Percentiles rank a stretch among this genome's conserved stretches.
phyloP scores from a whole-genome alignment of 2,329 filamentous ascomycete species.

The Nemania sp. region DNA sequence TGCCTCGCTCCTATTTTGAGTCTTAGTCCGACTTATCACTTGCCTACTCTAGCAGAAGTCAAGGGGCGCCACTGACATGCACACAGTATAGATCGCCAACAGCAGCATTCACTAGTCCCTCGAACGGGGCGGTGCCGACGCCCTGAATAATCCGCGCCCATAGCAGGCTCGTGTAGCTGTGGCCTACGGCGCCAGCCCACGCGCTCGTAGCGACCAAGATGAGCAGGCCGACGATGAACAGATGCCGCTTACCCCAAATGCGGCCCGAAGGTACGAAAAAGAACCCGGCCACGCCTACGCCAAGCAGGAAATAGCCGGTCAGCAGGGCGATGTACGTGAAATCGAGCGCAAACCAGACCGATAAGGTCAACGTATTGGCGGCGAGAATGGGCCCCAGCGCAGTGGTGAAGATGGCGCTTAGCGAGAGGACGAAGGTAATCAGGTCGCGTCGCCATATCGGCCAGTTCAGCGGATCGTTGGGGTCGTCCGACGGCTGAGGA shows the following conservation, averaged over 20 bases:
- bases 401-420: constrained; percentile 81
- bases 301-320: constrained; percentile 85
- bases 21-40: neutral
- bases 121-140: constrained; percentile 83
- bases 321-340: constrained; percentile 80
- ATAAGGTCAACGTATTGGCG: constrained; percentile 80
- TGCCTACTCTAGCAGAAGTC: neutral
- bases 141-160: constrained; percentile 85
- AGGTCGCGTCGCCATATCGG: constrained; percentile 82
- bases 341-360: constrained; percentile 63
- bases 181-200: constrained; percentile 74
- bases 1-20: constrained; percentile 66
- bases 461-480: constrained; percentile 87
- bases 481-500: constrained; percentile 88
- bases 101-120: constrained; percentile 84
- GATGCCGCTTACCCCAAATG: constrained; percentile 90
- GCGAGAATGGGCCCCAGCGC: constrained; percentile 85
- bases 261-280: constrained; percentile 85
- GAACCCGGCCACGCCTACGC: constrained; percentile 78
- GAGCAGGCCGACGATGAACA: constrained; percentile 77
- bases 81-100: constrained; percentile 92
- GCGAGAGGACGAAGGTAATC: constrained; percentile 76
- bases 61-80: constrained; percentile 58
- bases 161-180: constrained; percentile 71
- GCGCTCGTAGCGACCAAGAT: constrained; percentile 73